phyloP scores from a whole-genome alignment of 495 filamentous ascomycete species.

The Hypoxylon subgilvum region DNA sequence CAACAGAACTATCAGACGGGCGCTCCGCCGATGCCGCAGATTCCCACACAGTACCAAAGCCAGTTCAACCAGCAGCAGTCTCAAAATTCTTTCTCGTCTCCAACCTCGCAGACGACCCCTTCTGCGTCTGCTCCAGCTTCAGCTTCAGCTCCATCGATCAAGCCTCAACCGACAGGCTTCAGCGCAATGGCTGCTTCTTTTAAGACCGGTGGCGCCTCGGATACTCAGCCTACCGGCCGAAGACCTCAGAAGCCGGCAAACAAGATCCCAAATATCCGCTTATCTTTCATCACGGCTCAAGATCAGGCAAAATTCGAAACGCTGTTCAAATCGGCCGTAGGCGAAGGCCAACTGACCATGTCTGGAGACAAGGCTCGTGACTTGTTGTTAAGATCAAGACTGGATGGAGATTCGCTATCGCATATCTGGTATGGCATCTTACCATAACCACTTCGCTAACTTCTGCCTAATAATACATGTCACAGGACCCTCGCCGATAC shows the following conservation, averaged over 20 bases:
- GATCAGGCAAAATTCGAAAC: conserved; percentile 99
- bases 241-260: conserved; percentile 50
- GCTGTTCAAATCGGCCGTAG: conserved; percentile 93
- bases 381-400: conserved; percentile 82
- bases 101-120: conserved; percentile 38
- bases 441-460: background rate
- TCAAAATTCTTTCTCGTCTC: conserved; percentile 48
- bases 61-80: conserved; percentile 56
- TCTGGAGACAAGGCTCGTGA: conserved; percentile 91
- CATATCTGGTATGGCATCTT: conserved; percentile 75
- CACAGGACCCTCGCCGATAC: conserved; percentile 91
- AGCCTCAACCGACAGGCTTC: conserved; percentile 77
- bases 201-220: conserved; percentile 61
- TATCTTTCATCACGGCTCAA: conserved; percentile 93
- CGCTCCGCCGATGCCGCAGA: conserved; percentile 61
- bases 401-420: conserved; percentile 79
- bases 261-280: conserved; percentile 91
- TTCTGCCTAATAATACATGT: conserved; percentile 21
- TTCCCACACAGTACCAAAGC: conserved; percentile 59
- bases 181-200: conserved; percentile 87
- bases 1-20: conserved; percentile 57
- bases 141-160: conserved; percentile 55
- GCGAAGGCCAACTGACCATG: conserved; percentile 80
- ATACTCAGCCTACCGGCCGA: conserved; percentile 58
- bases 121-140: conserved; percentile 47